Percentiles rank a stretch among this genome's conserved stretches.
These are phyloP conservation scores for Verticillium alfalfae DNA, from an alignment of 2,329 filamentous ascomycete genomes.

Conservation along the genomic window DNA sequence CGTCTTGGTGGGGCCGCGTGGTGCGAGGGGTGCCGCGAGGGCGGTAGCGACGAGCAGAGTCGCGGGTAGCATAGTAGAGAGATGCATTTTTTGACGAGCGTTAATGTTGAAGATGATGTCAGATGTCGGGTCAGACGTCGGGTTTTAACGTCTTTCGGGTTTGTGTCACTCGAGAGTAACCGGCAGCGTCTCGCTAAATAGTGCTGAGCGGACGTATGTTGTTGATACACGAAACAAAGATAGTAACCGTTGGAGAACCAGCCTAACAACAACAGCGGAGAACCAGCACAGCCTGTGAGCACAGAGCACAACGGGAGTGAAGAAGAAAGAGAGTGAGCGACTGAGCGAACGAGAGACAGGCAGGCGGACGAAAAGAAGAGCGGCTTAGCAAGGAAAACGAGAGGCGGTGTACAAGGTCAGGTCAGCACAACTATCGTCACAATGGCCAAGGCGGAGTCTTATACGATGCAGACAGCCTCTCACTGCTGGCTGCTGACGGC, in stretches of 20 bases:
- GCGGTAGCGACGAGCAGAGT: slow-evolving; percentile 19
- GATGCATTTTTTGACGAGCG: slow-evolving; percentile 19
- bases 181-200: background rate
- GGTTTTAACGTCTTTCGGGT: background rate
- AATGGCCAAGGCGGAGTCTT: background rate
- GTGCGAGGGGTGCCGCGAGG: slow-evolving; percentile 14
- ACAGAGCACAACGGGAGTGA: background rate
- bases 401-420: background rate
- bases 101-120: slow-evolving; percentile 10
- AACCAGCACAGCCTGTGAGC: background rate
- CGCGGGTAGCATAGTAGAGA: slow-evolving; percentile 15
- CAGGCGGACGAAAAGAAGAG: background rate
- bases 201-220: background rate
- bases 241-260: background rate
- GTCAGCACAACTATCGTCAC: background rate
- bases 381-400: background rate
- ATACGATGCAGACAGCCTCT: background rate
- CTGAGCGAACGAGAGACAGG: slow-evolving; percentile 3
- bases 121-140: background rate
- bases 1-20: slow-evolving; percentile 4
- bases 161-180: background rate
- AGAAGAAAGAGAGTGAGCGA: slow-evolving; percentile 5
- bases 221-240: no score
- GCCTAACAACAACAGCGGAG: background rate
- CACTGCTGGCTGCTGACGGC: background rate